A percentile compares a stretch with the other conserved stretches of the same genome.
Conservation (phyloP, 2,329 filamentous ascomycete species). For the Setomelanomma holmii region DNA sequence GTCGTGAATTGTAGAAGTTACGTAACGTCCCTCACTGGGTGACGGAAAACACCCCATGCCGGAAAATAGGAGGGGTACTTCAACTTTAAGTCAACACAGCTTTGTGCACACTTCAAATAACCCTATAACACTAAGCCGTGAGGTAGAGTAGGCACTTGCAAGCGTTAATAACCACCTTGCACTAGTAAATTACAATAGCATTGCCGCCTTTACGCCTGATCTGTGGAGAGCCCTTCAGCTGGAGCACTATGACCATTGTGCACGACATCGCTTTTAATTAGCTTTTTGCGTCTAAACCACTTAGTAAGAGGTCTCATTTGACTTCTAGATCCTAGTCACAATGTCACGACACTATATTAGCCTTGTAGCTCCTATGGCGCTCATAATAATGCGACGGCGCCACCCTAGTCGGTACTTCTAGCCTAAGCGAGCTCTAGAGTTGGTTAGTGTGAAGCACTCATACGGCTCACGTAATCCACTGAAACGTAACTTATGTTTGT, state of each 20-base stretch:
- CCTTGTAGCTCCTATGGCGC: not conserved
- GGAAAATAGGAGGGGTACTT: not conserved
- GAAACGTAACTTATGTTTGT: not conserved
- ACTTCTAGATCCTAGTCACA: not conserved
- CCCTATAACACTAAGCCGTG: not conserved
- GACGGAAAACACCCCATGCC: not conserved
- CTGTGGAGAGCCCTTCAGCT: not conserved
- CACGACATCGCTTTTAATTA: not conserved
- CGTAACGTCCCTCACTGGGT: not conserved
- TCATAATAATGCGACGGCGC: not conserved
- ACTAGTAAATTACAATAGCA: not conserved
- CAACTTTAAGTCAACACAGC: not conserved
- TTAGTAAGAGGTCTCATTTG: not conserved
- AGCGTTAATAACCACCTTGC: not conserved
- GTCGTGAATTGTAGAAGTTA: not conserved
- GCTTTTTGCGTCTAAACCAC: not conserved
- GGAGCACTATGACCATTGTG: not conserved
- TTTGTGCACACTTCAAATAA: not conserved
- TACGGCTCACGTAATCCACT: not conserved
- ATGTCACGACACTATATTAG: not conserved
- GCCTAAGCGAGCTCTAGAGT: not conserved
- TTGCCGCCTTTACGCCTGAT: not conserved
- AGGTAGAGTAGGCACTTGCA: not conserved
- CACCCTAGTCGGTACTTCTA: not conserved
- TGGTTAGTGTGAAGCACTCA: not conserved